A percentile compares a stretch with the other conserved stretches of the same genome.
Conservation (phyloP, 129 eudicot genomes). For the Helianthus annuus region HanXRQr2.0-SUNRISE NC_035443.2:7394741-7395240, state of each 20-base stretch:
- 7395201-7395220: no score
- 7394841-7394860: not conserved
- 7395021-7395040: not conserved
- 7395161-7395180: no score
- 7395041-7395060: not conserved
- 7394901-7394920: not conserved
- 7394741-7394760: not conserved
- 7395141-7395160: no score
- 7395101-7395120: not conserved
- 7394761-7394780: not conserved
- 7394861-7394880: not conserved
- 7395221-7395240: no score
- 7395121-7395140: not conserved
- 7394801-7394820: not conserved
- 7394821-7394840: not conserved
- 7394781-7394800: not conserved
- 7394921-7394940: not conserved
- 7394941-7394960: not conserved
- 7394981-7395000: not conserved
- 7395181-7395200: no score
- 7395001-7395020: not conserved
- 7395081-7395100: not conserved
- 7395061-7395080: not conserved
- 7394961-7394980: not conserved
- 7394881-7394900: not conserved